phyloP scores from a whole-genome alignment of 2,329 filamentous ascomycete species.

The Drechmeria coniospora region DNA sequence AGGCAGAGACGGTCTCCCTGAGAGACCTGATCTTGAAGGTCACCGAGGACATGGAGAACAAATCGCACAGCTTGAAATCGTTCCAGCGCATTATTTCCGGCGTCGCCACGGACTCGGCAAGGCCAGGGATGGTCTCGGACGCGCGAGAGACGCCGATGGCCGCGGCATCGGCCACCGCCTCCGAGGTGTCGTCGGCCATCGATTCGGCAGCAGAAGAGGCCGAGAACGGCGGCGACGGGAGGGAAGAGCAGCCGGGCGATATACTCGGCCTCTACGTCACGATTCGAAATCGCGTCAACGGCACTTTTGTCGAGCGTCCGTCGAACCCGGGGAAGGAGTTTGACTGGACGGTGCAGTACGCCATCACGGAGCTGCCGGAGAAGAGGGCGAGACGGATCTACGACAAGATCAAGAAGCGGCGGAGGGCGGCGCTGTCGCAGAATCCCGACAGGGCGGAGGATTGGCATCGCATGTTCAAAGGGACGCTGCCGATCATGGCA shows the following conservation, averaged over 20 bases:
- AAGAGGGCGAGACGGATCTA: slow-evolving; percentile 37
- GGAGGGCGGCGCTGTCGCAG: slow-evolving; percentile 28
- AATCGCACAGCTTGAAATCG: slow-evolving; percentile 23
- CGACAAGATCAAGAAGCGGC: slow-evolving; percentile 35
- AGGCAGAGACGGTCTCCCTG: slow-evolving; percentile 13
- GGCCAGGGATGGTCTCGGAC: not conserved
- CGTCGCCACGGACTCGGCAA: slow-evolving; percentile 24
- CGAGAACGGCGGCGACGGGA: slow-evolving; percentile 1
- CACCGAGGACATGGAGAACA: slow-evolving; percentile 28
- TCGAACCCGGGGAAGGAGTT: slow-evolving; percentile 16
- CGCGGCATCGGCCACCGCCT: not conserved
- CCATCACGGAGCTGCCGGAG: slow-evolving; percentile 45
- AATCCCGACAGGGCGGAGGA: slow-evolving; percentile 24
- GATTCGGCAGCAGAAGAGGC: not conserved
- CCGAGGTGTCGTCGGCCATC: not conserved
- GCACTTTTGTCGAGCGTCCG: slow-evolving; percentile 46
- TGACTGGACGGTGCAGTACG: slow-evolving; percentile 67
- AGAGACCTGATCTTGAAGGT: slow-evolving; percentile 37
- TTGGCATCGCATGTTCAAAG: slow-evolving; percentile 31
- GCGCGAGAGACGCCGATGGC: not conserved
- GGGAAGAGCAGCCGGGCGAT: slow-evolving; percentile 10
- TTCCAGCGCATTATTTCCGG: slow-evolving; percentile 37
- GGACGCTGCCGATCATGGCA: slow-evolving; percentile 25
- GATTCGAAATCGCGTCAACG: slow-evolving; percentile 58
- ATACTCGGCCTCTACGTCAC: slow-evolving; percentile 58